Conservation (phyloP, 1,139 yeast species). For the Pichia sp. region DNA sequence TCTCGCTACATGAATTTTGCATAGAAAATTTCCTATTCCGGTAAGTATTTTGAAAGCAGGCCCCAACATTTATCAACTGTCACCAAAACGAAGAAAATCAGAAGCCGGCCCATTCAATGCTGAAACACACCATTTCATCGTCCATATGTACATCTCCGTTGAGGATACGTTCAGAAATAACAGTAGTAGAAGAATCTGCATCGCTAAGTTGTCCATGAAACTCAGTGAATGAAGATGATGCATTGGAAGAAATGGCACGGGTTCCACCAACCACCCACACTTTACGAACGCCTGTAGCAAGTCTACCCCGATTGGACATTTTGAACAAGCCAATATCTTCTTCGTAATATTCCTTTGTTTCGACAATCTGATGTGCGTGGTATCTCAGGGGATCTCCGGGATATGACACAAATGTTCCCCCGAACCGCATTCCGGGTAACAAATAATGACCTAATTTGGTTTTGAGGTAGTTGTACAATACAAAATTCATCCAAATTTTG, state of each 20-base stretch:
- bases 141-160: conserved; percentile 3
- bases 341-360: conserved; percentile 41
- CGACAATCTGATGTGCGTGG: conserved; percentile 80
- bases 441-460: conserved; percentile 42
- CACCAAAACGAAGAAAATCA: no score
- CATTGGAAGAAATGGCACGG: not conserved
- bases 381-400: conserved; percentile 92
- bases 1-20: not conserved
- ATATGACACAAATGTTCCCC: conserved; percentile 81
- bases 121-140: conserved; percentile 38
- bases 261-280: conserved; percentile 51
- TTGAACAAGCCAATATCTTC: conserved; percentile 49
- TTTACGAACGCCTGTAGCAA: conserved; percentile 91
- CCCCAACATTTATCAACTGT: not conserved
- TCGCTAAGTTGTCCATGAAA: conserved; percentile 1
- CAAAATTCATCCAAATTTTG: conserved; percentile 17
- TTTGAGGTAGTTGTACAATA: conserved; percentile 40
- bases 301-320: conserved; percentile 74
- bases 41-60: not conserved
- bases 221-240: not conserved
- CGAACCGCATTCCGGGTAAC: conserved; percentile 85
- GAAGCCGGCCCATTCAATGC: conserved; percentile 81
- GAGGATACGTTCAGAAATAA: conserved; percentile 6
- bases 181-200: not conserved
- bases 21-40: not conserved